A percentile compares a stretch with the other conserved stretches of the same genome.
These are phyloP conservation scores for Helminthosporium solani DNA, from an alignment of 2,329 filamentous ascomycete genomes.

Conservation along the genomic window DNA sequence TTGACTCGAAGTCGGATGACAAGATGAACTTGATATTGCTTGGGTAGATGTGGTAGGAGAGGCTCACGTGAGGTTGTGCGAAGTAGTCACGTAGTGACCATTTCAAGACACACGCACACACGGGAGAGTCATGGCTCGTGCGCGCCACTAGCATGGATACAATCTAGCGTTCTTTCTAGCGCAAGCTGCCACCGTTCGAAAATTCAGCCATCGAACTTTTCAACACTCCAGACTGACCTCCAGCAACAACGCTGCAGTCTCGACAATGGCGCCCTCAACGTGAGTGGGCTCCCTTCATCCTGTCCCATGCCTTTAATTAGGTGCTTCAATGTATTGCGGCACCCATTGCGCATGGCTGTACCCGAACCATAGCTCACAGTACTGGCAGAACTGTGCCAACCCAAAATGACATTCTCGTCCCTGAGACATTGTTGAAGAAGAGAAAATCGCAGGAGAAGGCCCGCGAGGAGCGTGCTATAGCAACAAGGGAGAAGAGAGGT, in stretches of 20 bases:
- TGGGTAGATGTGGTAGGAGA: no score
- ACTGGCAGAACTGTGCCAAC: constrained; percentile 79
- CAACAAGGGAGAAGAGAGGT: constrained; percentile 89
- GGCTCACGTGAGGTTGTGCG: no score
- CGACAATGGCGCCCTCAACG: constrained; percentile 51
- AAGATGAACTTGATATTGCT: no score
- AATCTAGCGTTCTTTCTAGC: constrained; percentile 3
- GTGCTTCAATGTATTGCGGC: not conserved
- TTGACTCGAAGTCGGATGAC: no score
- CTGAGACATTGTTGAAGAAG: constrained; percentile 99
- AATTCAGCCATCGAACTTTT: constrained; percentile 11
- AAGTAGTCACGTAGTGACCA: no score
- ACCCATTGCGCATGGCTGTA: not conserved
- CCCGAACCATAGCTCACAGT: constrained; percentile 1
- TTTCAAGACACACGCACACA: no score
- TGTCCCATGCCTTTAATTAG: not conserved
- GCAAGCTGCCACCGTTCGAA: constrained; percentile 2
- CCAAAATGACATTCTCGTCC: constrained; percentile 92
- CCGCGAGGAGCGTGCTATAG: constrained; percentile 80
- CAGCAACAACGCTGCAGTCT: constrained; percentile 55
- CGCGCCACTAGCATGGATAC: not conserved
- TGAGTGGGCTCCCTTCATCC: constrained; percentile 55
- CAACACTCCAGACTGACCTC: constrained; percentile 10
- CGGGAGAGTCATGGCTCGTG: not conserved
- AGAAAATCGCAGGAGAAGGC: constrained; percentile 99